These are phyloP conservation scores for Penicillium digitatum DNA, from an alignment of 2,329 filamentous ascomycete genomes.

Conservation along the genomic window DNA sequence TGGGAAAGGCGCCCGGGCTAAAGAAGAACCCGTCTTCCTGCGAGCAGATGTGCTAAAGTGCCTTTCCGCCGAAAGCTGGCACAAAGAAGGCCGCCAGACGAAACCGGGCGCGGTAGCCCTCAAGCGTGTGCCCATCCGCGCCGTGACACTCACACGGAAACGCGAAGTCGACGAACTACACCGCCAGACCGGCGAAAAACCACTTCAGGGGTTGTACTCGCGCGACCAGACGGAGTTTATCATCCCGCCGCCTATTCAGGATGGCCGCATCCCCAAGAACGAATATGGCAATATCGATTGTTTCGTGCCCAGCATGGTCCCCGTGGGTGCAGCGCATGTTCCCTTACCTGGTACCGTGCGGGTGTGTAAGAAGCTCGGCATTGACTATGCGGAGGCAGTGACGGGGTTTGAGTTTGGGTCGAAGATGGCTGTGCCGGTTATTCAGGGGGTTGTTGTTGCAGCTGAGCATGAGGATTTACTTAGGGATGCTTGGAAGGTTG, in stretches of 20 bases:
- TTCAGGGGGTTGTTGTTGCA: constrained; percentile 84
- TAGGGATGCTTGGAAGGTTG: constrained; percentile 72
- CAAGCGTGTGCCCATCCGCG: constrained; percentile 84
- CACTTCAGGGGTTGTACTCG: constrained; percentile 80
- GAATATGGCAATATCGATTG: constrained; percentile 95
- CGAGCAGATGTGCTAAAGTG: constrained; percentile 77
- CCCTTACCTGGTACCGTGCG: constrained; percentile 71
- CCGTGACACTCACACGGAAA: constrained; percentile 80
- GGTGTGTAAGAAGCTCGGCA: constrained; percentile 75
- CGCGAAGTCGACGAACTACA: constrained; percentile 85
- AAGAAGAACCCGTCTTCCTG: constrained; percentile 74
- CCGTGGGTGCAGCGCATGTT: constrained; percentile 76
- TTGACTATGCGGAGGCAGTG: constrained; percentile 91
- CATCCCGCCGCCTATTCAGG: constrained; percentile 76
- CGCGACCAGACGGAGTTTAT: constrained; percentile 91
- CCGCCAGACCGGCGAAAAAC: constrained; percentile 73
- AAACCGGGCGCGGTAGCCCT: constrained; percentile 67
- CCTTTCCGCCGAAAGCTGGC: constrained; percentile 93
- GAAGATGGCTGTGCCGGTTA: constrained; percentile 86
- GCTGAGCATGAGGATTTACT: constrained; percentile 71
- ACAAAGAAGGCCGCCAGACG: constrained; percentile 85
- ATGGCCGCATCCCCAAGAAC: constrained; percentile 90
- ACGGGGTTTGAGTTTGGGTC: constrained; percentile 96
- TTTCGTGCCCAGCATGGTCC: constrained; percentile 91
- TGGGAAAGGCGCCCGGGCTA: constrained; percentile 67